Percentiles rank a stretch among this genome's conserved stretches.
phyloP scores from a whole-genome alignment of 495 filamentous ascomycete species.

The Filosporella fistucella region DNA sequence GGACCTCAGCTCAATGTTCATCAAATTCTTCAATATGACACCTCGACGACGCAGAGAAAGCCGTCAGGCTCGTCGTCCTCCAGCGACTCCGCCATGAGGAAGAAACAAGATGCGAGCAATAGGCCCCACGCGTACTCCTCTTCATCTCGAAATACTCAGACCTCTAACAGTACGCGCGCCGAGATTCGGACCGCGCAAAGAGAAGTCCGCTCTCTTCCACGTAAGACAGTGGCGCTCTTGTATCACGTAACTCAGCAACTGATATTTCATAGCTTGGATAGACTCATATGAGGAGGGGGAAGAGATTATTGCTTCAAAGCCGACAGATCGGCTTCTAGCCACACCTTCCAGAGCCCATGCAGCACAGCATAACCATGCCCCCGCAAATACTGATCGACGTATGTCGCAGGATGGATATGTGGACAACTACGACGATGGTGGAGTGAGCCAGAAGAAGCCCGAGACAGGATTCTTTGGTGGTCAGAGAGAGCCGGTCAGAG shows the following conservation, averaged over 20 bases:
- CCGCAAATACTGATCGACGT: conserved; percentile 38
- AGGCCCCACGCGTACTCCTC: conserved; percentile 14
- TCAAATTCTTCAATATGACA: conserved; percentile 15
- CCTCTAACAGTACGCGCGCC: conserved; percentile 12
- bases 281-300: conserved; percentile 39
- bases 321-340: conserved; percentile 31
- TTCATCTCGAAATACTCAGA: conserved; percentile 16
- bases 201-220: conserved; percentile 32
- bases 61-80: conserved; percentile 11
- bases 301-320: conserved; percentile 14
- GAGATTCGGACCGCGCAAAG: conserved; percentile 26
- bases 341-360: conserved; percentile 44
- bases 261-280: conserved; percentile 56
- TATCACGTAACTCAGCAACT: too few species aligned
- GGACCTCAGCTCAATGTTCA: conserved; percentile 11
- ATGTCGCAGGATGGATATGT: conserved; percentile 51
- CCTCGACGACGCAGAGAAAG: conserved; percentile 4
- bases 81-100: conserved; percentile 9
- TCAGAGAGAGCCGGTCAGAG: conserved; percentile 33
- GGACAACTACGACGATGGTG: conserved; percentile 27
- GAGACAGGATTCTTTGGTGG: conserved; percentile 25
- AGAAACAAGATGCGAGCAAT: conserved; percentile 4
- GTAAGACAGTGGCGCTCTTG: too few species aligned
- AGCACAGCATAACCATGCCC: conserved; percentile 57
- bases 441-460: conserved; percentile 12